Evolutionary conservation across 106 monocot species (phyloP), one percentile per base, ranked within the genome.

Genomic region (Dendrobium huoshanense): DNA sequence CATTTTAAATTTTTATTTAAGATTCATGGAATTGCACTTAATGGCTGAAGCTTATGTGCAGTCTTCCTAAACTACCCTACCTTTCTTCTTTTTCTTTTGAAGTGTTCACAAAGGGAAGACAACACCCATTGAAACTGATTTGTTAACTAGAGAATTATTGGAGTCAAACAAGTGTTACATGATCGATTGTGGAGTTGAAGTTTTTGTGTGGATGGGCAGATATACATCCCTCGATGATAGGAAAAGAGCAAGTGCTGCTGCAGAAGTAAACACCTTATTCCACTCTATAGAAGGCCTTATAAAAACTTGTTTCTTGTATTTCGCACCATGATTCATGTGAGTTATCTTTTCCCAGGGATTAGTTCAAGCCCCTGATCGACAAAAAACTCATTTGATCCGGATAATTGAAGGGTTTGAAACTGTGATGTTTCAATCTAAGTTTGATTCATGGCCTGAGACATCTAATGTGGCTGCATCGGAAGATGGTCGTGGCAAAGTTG

Each of bases 401-500:
- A 73, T 92, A 41, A 93, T 91, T 78, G 95, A 93, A 76, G 95
- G 95, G 56, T 92, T 91, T 89, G 95, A 95, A 76, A 91, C 91
- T 41, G 87, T 89, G 18, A 85, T 81, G 68, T 90, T 90, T 49
- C 75, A 83, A 61, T 90, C 88, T 41, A 87, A 88, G 76, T 90
- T 90, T 87, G 81, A 80, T 40, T 24, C 81, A 75, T 95, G 95
- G 92, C 82, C 95, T 58, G 75, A 81, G 73, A 86, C 84, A 72
- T 75, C 83, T 82, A 88, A 85, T 75, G 83, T 84, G 25, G 80
- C 89, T 80, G 89, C 79, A 81, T 85, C 97, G 15, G 92, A 94
- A 81, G 97, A 92, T 76, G 92, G 94, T 56, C 85, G 89, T 80
- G 90, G 94, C 77, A 97, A 97, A 90, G 94, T 97, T 81, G 94